A percentile compares a stretch with the other conserved stretches of the same genome.
Evolutionary conservation across 1,284 basidiomycete genomes (phyloP).

Genomic region (Rhizoctonia solani): DNA sequence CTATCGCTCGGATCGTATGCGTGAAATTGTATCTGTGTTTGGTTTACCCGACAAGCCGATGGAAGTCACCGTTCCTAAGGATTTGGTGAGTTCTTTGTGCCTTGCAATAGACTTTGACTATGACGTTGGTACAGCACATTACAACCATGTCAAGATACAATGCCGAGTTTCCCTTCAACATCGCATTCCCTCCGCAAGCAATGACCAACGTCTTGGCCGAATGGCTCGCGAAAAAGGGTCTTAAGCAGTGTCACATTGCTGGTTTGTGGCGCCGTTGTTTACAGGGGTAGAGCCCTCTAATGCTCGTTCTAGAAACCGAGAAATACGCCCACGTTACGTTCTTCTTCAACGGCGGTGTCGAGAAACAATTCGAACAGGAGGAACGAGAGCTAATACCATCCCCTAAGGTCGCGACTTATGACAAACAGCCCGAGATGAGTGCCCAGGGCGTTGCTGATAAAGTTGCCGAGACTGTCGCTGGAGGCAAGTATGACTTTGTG

Average conservation of each 20-base stretch:
- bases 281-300: neutral
- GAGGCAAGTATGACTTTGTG: slow-evolving; percentile 75
- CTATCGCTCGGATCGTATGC: slow-evolving; percentile 92
- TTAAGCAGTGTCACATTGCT: slow-evolving; percentile 85
- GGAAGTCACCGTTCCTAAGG: slow-evolving; percentile 79
- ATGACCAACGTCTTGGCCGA: slow-evolving; percentile 94
- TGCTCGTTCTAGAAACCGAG: slow-evolving; percentile 68
- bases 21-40: slow-evolving; percentile 80
- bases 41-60: slow-evolving; percentile 81
- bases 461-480: slow-evolving; percentile 80
- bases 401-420: slow-evolving; percentile 80
- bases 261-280: slow-evolving; percentile 50
- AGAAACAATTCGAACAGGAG: slow-evolving; percentile 85
- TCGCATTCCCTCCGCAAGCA: slow-evolving; percentile 85
- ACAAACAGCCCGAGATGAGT: slow-evolving; percentile 85
- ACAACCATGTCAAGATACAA: slow-evolving; percentile 95
- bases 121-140: slow-evolving; percentile 60
- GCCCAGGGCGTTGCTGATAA: slow-evolving; percentile 85
- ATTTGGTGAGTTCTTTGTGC: slow-evolving; percentile 60
- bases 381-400: slow-evolving; percentile 86
- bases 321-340: slow-evolving; percentile 96
- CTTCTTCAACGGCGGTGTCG: slow-evolving; percentile 95
- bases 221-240: slow-evolving; percentile 75
- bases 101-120: neutral
- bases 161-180: slow-evolving; percentile 79